Evolutionary conservation across 345 rosid genomes (phyloP).

Genomic region (Triadica sebifera): DNA sequence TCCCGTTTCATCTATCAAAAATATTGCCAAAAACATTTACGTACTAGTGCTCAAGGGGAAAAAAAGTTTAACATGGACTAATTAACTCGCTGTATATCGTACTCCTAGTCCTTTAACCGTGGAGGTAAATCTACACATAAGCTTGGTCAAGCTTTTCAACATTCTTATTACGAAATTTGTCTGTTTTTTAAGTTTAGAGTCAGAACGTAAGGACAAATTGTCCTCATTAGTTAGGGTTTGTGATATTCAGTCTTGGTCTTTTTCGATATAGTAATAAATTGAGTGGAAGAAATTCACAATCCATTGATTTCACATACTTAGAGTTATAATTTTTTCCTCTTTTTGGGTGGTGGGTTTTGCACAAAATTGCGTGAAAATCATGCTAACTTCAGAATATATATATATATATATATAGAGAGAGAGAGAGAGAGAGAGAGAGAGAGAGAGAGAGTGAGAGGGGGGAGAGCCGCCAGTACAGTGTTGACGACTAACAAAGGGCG

Average conservation of each 20-base stretch:
- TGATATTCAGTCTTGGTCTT: background rate
- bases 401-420: background rate
- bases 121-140: background rate
- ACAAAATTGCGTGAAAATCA: conserved; percentile 1
- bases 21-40: background rate
- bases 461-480: background rate
- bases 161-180: background rate
- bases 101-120: too few species aligned
- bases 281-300: conserved; percentile 13
- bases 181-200: background rate
- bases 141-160: background rate
- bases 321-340: background rate
- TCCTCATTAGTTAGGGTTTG: background rate
- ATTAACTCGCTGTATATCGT: too few species aligned
- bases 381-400: background rate
- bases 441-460: too few species aligned
- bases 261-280: conserved; percentile 9
- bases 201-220: conserved; percentile 1
- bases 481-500: background rate
- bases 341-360: conserved; percentile 11
- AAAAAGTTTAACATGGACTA: background rate
- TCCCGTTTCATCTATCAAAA: too few species aligned
- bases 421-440: background rate
- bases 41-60: background rate
- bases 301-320: background rate